These are phyloP conservation scores for Suhomyces atakaporum DNA, from an alignment of 1,139 yeast genomes.

Conservation along the genomic window DNA sequence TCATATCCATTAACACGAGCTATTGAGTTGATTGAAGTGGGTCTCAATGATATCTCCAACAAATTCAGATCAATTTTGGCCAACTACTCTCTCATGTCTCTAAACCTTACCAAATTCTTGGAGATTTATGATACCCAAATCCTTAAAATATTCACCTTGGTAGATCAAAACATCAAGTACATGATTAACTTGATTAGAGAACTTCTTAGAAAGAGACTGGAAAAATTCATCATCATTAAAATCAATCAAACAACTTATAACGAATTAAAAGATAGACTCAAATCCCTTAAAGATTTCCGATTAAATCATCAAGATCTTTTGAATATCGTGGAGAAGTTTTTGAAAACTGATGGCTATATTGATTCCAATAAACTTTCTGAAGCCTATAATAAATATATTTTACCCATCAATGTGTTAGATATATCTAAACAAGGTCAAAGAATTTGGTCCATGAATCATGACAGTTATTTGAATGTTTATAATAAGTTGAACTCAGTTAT, in stretches of 20 bases:
- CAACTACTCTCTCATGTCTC: constrained; percentile 27
- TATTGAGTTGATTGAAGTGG: constrained; percentile 61
- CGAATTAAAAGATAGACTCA: constrained; percentile 49
- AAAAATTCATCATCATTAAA: constrained; percentile 67
- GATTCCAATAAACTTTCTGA: constrained; percentile 26
- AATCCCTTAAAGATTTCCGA: constrained; percentile 50
- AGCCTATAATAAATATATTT: constrained; percentile 34
- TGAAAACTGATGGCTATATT: constrained; percentile 17
- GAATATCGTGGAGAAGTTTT: constrained; percentile 31
- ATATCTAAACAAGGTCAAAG: constrained; percentile 35
- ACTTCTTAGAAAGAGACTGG: constrained; percentile 69
- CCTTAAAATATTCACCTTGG: constrained; percentile 22
- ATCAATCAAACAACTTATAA: constrained; percentile 49
- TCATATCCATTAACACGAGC: constrained; percentile 70
- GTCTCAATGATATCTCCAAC: constrained; percentile 38
- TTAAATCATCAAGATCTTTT: constrained; percentile 54
- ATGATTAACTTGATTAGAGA: constrained; percentile 65
- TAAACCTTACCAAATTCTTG: constrained; percentile 27
- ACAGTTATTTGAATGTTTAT: constrained; percentile 27
- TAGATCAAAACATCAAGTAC: constrained; percentile 39
- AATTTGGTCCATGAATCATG: constrained; percentile 36
- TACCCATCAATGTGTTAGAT: constrained; percentile 35
- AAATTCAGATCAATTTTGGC: constrained; percentile 28
- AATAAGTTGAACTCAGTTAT: constrained; percentile 25
- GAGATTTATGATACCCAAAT: constrained; percentile 20